Percentiles rank a stretch among this genome's conserved stretches.
Conservation (phyloP, 2,329 filamentous ascomycete genomes). For the Taxawa tesnikishii region DNA sequence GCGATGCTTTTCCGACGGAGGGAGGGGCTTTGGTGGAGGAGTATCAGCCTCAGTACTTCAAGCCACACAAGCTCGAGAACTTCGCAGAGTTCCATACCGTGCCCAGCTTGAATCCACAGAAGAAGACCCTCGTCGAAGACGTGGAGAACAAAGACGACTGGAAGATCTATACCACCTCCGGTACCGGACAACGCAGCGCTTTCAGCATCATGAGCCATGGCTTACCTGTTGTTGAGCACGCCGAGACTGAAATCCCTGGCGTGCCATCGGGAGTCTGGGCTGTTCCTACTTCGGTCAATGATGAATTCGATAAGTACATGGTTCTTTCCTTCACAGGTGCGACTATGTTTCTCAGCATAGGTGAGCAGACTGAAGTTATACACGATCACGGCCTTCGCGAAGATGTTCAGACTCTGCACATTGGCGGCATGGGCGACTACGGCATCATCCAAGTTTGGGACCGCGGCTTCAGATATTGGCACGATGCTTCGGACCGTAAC, state of each 20-base stretch:
- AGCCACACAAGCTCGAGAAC: conserved; percentile 67
- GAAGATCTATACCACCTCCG: conserved; percentile 89
- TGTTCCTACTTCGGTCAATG: conserved; percentile 67
- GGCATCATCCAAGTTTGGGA: conserved; percentile 11
- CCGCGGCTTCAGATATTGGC: conserved; percentile 9
- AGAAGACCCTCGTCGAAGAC: conserved; percentile 87
- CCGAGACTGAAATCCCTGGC: conserved; percentile 83
- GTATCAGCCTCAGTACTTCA: conserved; percentile 74
- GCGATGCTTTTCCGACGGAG: conserved; percentile 58
- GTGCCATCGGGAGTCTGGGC: conserved; percentile 93
- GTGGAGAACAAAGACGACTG: conserved; percentile 85
- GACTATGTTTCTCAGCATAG: conserved; percentile 86
- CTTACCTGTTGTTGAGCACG: conserved; percentile 83
- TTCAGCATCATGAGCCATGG: conserved; percentile 91
- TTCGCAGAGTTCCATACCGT: conserved; percentile 75
- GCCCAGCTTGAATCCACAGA: conserved; percentile 77
- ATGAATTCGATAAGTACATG: conserved; percentile 88
- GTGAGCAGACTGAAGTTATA: conserved; percentile 92
- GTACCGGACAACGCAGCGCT: conserved; percentile 74
- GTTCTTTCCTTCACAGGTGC: conserved; percentile 85
- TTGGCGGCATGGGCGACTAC: conserved; percentile 88
- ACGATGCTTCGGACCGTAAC: conserved; percentile 6
- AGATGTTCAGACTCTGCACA: conserved; percentile 76
- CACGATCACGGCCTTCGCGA: conserved; percentile 87
- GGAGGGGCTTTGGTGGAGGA: no score